A percentile compares a stretch with the other conserved stretches of the same genome.
phyloP scores from a whole-genome alignment of 345 rosid genomes.

The Pelargonium nanum region DNA sequence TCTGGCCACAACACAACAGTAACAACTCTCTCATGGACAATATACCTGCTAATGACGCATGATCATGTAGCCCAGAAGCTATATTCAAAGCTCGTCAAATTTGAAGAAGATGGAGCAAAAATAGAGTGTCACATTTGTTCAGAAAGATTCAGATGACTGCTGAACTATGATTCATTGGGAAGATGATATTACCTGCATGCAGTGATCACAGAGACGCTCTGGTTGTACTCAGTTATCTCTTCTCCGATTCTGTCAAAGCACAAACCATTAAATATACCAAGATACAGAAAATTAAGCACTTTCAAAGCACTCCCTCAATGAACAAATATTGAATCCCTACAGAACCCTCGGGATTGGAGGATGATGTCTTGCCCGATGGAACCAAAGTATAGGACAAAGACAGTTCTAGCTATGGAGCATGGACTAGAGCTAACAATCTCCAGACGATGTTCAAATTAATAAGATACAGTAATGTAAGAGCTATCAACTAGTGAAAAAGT shows the following conservation, averaged over 20 bases:
- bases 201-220: slow-evolving; percentile 76
- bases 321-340: slow-evolving; percentile 3
- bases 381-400: slow-evolving; percentile 89
- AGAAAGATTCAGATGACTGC: slow-evolving; percentile 32
- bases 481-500: too few relatives aligned
- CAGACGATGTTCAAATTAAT: slow-evolving; percentile 25
- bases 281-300: neutral
- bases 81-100: slow-evolving; percentile 45
- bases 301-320: neutral
- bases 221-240: slow-evolving; percentile 68
- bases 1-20: slow-evolving; percentile 98
- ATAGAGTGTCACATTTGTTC: slow-evolving; percentile 34
- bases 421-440: slow-evolving; percentile 54
- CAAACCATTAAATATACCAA: neutral
- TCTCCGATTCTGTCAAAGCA: neutral
- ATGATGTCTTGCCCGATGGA: slow-evolving; percentile 81
- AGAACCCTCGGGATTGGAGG: slow-evolving; percentile 80
- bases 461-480: too few relatives aligned
- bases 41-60: slow-evolving; percentile 65
- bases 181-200: slow-evolving; percentile 75
- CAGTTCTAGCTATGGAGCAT: slow-evolving; percentile 72
- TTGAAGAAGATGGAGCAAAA: slow-evolving; percentile 51
- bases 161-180: slow-evolving; percentile 63
- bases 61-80: slow-evolving; percentile 54
- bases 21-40: slow-evolving; percentile 86